These are phyloP conservation scores for Gossypium lobatum DNA, from an alignment of 441 rosid genomes.

Conservation along the genomic window DNA sequence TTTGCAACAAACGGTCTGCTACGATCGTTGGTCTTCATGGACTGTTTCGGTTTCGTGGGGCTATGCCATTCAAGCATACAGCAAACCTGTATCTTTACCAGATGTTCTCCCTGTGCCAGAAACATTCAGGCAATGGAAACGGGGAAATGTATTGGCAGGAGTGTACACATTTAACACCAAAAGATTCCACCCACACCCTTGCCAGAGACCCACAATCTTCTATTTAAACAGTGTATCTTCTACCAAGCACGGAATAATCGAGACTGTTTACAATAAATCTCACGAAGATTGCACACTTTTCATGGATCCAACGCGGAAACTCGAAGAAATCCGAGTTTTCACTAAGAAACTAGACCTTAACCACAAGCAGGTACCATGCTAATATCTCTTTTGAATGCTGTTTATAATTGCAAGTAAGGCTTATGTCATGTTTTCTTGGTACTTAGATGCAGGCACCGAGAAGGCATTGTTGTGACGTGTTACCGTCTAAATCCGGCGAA, in stretches of 20 bases:
- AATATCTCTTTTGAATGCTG: neutral
- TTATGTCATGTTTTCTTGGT: neutral
- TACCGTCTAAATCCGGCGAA: constrained; percentile 44
- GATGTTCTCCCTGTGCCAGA: constrained; percentile 51
- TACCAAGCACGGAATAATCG: constrained; percentile 24
- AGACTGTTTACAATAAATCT: constrained; percentile 45
- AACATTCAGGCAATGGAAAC: constrained; percentile 69
- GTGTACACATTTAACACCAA: constrained; percentile 57
- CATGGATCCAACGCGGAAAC: constrained; percentile 46
- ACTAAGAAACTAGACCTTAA: constrained; percentile 52
- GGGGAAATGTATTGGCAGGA: constrained; percentile 25
- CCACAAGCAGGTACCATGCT: constrained; percentile 45
- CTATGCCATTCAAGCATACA: constrained; percentile 65
- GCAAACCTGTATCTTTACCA: constrained; percentile 33
- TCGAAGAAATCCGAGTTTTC: constrained; percentile 58
- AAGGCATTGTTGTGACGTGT: constrained; percentile 77
- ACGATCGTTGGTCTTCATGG: constrained; percentile 73
- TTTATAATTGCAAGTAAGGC: neutral
- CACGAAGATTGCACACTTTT: constrained; percentile 40
- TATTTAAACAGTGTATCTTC: constrained; percentile 45
- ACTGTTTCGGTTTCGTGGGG: constrained; percentile 93
- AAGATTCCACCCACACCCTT: constrained; percentile 43
- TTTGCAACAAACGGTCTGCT: constrained; percentile 80
- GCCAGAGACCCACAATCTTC: constrained; percentile 70
- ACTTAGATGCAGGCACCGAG: constrained; percentile 68